These are phyloP conservation scores for Pseudogymnoascus sp. DNA, from an alignment of 2,329 filamentous ascomycete genomes.

Conservation along the genomic window DNA sequence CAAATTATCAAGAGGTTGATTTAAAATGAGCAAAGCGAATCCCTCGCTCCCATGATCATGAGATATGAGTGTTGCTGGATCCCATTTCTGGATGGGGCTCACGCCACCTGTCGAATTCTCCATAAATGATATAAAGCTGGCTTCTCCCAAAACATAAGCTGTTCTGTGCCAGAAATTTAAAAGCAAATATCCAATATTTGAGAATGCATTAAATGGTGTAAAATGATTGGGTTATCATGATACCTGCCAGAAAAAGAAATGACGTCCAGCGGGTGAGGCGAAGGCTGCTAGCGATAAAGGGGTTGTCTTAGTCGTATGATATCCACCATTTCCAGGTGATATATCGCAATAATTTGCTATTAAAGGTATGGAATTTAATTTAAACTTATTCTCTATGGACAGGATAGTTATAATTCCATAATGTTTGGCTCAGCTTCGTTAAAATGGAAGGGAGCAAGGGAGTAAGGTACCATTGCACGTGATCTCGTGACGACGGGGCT, in stretches of 20 bases:
- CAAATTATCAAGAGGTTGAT: slow-evolving; percentile 11
- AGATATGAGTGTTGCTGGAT: slow-evolving; percentile 2
- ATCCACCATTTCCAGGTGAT: neutral
- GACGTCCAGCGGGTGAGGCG: neutral
- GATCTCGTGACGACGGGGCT: neutral
- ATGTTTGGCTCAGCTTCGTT: neutral
- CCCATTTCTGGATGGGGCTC: neutral
- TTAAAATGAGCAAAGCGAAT: slow-evolving; percentile 12
- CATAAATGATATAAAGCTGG: neutral
- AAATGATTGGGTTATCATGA: neutral
- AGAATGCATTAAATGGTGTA: neutral
- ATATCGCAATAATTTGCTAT: neutral
- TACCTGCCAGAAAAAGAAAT: neutral
- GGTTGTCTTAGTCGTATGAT: neutral
- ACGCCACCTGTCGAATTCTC: neutral
- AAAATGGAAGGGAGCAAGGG: neutral
- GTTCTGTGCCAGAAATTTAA: neutral
- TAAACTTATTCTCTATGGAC: neutral
- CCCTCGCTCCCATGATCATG: neutral
- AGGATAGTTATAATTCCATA: neutral
- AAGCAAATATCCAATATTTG: slow-evolving; percentile 1
- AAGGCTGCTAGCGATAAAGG: neutral
- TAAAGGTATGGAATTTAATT: neutral
- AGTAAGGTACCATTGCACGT: slow-evolving; percentile 1
- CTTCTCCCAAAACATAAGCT: neutral